These are phyloP conservation scores for Crithidia sp. DNA, from an alignment of 208 protist species.

Conservation along the genomic window DNA sequence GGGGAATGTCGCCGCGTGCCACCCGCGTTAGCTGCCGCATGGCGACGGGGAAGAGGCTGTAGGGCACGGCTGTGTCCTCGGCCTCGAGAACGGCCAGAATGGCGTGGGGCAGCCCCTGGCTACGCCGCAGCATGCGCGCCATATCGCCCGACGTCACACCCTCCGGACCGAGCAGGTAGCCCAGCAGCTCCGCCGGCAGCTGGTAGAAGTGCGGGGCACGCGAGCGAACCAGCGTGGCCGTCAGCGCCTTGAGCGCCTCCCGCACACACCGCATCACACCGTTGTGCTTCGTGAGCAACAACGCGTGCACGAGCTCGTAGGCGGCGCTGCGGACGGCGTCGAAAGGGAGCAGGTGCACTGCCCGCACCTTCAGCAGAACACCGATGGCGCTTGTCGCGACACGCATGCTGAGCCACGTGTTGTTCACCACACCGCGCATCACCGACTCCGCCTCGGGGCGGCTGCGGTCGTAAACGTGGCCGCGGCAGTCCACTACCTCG, in stretches of 20 bases:
- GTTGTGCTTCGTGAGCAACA: constrained; percentile 91
- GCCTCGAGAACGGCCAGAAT: constrained; percentile 84
- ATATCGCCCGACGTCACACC: constrained; percentile 80
- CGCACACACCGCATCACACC: constrained; percentile 88
- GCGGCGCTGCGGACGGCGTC: constrained; percentile 41
- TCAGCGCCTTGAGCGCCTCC: constrained; percentile 58
- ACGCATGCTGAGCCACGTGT: constrained; percentile 89
- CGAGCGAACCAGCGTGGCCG: constrained; percentile 66
- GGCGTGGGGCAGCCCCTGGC: constrained; percentile 88
- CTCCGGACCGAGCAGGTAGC: constrained; percentile 71
- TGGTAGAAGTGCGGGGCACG: constrained; percentile 49
- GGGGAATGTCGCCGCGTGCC: constrained; percentile 25
- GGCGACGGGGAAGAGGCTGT: constrained; percentile 66
- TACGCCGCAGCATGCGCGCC: constrained; percentile 85
- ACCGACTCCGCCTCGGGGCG: constrained; percentile 46
- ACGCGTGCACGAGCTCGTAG: constrained; percentile 69
- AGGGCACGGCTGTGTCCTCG: constrained; percentile 73
- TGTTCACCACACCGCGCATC: constrained; percentile 89
- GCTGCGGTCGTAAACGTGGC: constrained; percentile 77
- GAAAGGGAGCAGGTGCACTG: constrained; percentile 47
- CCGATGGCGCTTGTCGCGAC: constrained; percentile 51
- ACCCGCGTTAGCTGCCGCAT: constrained; percentile 69
- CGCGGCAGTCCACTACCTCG: constrained; percentile 87
- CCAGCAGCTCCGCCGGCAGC: constrained; percentile 69
- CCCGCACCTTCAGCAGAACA: constrained; percentile 43